These are phyloP conservation scores for Macrolepiota fuliginosa DNA, from an alignment of 768 basidiomycete genomes.

Conservation along the genomic window DNA sequence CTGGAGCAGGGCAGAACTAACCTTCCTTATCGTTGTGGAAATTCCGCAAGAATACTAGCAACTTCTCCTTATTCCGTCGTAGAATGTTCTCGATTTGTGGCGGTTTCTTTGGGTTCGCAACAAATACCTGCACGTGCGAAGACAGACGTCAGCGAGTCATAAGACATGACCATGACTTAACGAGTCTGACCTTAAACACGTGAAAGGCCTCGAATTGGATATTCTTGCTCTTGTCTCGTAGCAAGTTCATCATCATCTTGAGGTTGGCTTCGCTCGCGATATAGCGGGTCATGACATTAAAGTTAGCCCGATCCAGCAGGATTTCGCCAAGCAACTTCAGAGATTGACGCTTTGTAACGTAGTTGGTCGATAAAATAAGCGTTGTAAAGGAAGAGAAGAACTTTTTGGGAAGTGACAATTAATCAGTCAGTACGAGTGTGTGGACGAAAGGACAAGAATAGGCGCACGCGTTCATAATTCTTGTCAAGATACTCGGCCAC, in stretches of 20 bases:
- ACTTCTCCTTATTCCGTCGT: slow-evolving; percentile 90
- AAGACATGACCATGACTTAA: neutral
- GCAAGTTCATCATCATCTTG: slow-evolving; percentile 99
- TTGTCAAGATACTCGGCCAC: slow-evolving; percentile 95
- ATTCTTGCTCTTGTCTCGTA: slow-evolving; percentile 98
- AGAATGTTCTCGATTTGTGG: slow-evolving; percentile 91
- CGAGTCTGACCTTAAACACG: slow-evolving; percentile 88
- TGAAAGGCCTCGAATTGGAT: slow-evolving; percentile 99
- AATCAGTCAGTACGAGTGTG: slow-evolving; percentile 13
- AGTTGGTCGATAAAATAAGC: slow-evolving; percentile 91
- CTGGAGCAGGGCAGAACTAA: slow-evolving; percentile 28
- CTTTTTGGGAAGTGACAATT: slow-evolving; percentile 34
- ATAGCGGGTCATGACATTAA: slow-evolving; percentile 97
- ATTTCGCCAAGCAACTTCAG: slow-evolving; percentile 98
- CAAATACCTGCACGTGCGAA: slow-evolving; percentile 68
- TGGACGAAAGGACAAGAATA: slow-evolving; percentile 9
- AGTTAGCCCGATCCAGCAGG: slow-evolving; percentile 95
- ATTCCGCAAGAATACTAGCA: slow-evolving; percentile 81
- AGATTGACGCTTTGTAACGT: slow-evolving; percentile 99
- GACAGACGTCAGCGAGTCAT: slow-evolving; percentile 1
- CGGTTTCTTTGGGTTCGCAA: slow-evolving; percentile 99
- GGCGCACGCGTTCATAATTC: slow-evolving; percentile 89
- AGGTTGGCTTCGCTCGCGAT: slow-evolving; percentile 94
- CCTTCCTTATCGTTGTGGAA: slow-evolving; percentile 99
- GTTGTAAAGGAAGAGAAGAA: slow-evolving; percentile 96